Evolutionary conservation across 495 filamentous ascomycete genomes (phyloP).

Genomic region (Rhizodiscina lignyota): DNA sequence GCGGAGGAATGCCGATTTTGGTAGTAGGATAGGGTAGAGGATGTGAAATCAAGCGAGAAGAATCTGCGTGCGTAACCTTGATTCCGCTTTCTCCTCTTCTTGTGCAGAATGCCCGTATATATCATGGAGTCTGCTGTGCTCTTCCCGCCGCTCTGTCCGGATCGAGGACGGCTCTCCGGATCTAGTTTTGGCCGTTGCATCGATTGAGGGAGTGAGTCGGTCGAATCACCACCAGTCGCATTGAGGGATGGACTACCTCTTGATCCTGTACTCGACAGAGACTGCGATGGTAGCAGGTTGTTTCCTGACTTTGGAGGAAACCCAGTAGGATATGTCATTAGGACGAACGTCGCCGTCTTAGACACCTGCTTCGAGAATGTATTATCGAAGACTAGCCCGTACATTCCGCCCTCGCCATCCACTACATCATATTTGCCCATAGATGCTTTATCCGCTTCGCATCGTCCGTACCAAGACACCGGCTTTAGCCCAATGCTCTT

Average conservation of each 20-base stretch:
- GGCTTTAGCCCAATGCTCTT: conserved; percentile 69
- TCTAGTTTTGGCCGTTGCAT: conserved; percentile 4
- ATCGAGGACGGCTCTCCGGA: conserved; percentile 3
- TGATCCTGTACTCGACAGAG: conserved; percentile 23
- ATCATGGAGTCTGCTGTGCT: conserved; percentile 22
- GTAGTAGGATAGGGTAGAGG: conserved; percentile 88
- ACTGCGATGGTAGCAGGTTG: conserved; percentile 41
- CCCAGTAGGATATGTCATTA: conserved; percentile 81
- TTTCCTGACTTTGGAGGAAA: conserved; percentile 65
- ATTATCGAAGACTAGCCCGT: conserved; percentile 94
- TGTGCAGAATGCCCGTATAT: conserved; percentile 68
- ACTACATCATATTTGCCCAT: conserved; percentile 75
- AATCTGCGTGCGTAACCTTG: conserved; percentile 87
- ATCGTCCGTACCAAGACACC: conserved; percentile 83
- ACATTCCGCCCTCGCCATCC: conserved; percentile 66
- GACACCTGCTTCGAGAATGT: conserved; percentile 93
- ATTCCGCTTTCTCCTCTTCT: conserved; percentile 78
- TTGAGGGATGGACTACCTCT: conserved; percentile 17
- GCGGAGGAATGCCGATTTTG: conserved; percentile 82
- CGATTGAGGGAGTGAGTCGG: conserved; percentile 12
- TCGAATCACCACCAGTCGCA: conserved; percentile 16
- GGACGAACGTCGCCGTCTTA: conserved; percentile 85
- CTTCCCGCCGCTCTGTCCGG: neutral
- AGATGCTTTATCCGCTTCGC: conserved; percentile 90
- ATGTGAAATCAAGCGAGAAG: conserved; percentile 85